Evolutionary conservation across 2,329 filamentous ascomycete genomes (phyloP).

Genomic region (Fusarium fujikuroi): DNA sequence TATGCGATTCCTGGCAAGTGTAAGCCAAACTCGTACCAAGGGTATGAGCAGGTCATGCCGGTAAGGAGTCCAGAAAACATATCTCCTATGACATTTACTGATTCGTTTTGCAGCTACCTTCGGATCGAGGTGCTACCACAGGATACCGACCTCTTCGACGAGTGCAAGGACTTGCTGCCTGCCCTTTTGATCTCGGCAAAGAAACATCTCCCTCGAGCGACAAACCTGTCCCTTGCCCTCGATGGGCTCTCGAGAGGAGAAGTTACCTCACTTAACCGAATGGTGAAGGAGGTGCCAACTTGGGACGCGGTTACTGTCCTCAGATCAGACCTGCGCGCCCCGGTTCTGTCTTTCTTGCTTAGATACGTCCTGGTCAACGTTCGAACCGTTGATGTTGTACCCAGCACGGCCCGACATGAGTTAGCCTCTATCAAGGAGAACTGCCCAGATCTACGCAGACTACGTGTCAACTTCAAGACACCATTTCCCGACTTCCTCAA

Average conservation of each 20-base stretch:
- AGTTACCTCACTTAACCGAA: background rate
- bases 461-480: accelerated
- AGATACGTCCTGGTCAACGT: accelerated
- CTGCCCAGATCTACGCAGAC: background rate
- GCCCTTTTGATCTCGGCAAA: accelerated
- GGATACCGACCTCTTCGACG: background rate
- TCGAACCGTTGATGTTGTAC: background rate
- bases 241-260: background rate
- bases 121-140: background rate
- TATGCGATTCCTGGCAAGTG: accelerated
- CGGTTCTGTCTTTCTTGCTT: accelerated
- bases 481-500: accelerated
- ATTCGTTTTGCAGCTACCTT: background rate
- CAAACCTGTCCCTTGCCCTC: background rate
- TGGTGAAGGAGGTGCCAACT: background rate
- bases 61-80: background rate
- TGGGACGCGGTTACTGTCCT: background rate
- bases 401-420: background rate
- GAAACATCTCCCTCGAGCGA: accelerated
- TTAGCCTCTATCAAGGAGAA: background rate
- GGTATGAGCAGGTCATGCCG: background rate
- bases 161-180: background rate
- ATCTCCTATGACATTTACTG: background rate
- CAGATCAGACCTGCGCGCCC: accelerated
- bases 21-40: accelerated